These are phyloP conservation scores for Excoecaria agallocha DNA, from an alignment of 345 rosid genomes.

Conservation along the genomic window DNA sequence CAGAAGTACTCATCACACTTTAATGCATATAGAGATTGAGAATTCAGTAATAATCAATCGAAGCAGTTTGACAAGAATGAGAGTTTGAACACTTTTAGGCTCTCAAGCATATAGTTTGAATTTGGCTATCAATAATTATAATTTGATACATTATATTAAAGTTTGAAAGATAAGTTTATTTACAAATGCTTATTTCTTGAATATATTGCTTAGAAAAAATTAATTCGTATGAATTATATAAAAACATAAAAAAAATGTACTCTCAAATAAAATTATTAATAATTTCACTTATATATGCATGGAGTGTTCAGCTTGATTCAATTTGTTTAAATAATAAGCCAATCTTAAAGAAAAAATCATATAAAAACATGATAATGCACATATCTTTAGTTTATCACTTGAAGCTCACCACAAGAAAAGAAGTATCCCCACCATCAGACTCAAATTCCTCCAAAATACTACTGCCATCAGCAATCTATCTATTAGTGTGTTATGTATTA, in stretches of 20 bases:
- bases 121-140: neutral
- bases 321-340: neutral
- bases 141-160: neutral
- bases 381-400: too few relatives aligned
- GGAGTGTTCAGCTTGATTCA: neutral
- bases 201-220: neutral
- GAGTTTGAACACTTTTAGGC: too few relatives aligned
- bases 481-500: too few relatives aligned
- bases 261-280: too few relatives aligned
- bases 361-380: neutral
- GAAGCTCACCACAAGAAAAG: slow-evolving; percentile 37
- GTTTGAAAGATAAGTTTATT: neutral
- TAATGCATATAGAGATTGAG: too few relatives aligned
- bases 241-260: neutral
- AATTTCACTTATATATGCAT: neutral
- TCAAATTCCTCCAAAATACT: slow-evolving; percentile 35
- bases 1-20: too few relatives aligned
- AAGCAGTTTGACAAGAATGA: too few relatives aligned
- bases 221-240: neutral
- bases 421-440: slow-evolving; percentile 39
- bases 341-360: neutral
- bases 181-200: neutral
- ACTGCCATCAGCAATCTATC: slow-evolving; percentile 39
- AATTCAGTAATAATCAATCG: too few relatives aligned
- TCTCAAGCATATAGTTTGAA: too few relatives aligned